Percentiles rank a stretch among this genome's conserved stretches.
These are phyloP conservation scores for Uromyces viciae-fabae DNA, from an alignment of 1,284 basidiomycete species.

Conservation along the genomic window DNA sequence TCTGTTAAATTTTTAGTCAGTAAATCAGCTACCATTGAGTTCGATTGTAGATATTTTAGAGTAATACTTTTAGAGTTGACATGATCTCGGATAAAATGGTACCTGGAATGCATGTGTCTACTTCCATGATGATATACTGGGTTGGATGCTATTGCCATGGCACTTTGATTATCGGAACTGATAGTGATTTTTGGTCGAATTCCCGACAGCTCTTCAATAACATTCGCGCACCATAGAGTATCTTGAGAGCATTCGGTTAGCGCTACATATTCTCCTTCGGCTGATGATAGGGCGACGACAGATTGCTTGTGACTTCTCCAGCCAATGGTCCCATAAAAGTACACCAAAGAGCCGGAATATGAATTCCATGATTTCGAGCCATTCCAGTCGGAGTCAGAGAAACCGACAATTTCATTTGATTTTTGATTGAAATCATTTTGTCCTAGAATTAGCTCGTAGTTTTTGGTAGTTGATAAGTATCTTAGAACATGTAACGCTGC, in stretches of 20 bases:
- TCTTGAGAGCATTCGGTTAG: neutral
- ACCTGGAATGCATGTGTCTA: neutral
- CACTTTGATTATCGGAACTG: neutral
- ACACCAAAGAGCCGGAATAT: neutral
- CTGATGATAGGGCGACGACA: neutral
- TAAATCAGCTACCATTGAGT: neutral
- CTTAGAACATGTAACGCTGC: neutral
- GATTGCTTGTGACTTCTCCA: neutral
- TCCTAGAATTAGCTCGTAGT: neutral
- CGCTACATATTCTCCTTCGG: neutral
- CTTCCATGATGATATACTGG: neutral
- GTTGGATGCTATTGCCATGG: too few relatives aligned
- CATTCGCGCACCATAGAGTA: neutral
- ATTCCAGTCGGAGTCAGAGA: slow-evolving; percentile 18
- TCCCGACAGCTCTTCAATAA: too few relatives aligned
- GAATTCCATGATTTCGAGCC: slow-evolving; percentile 7
- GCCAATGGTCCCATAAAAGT: neutral
- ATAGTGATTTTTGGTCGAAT: neutral
- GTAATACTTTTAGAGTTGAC: neutral
- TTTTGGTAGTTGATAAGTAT: neutral
- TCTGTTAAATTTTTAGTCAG: neutral
- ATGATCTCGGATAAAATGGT: neutral
- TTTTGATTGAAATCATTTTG: neutral
- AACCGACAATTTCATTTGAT: neutral
- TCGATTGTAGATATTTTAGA: neutral